Evolutionary conservation across 805 yeast species (phyloP), one percentile per base, ranked within the genome.

Genomic region (Candida vartiovaarae): DNA sequence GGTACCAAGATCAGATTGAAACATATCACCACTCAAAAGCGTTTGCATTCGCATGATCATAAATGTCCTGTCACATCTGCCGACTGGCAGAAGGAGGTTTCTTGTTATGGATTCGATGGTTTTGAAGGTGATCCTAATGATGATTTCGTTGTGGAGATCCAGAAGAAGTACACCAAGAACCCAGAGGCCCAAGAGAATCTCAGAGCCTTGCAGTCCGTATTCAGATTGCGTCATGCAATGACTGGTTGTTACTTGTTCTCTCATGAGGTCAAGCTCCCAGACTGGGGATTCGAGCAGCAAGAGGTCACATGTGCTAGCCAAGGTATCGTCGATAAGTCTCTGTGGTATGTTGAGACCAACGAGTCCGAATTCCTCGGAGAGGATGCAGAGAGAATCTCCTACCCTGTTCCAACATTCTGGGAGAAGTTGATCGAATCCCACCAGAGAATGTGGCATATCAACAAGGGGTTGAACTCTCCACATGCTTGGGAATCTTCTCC

Each of bases 21-120:
- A 51, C 95, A 85, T 61, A 58, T 65, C 9, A 54, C 60, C 40
- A 74, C 89, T 25, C 69, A 71, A 40, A 66, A 84, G 59, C 76
- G 93, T 70, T 71, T 85, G 58, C 95, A 85, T 64, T 80, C 93
- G 7, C 95, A 85, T 59, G 93, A 85, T 60, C 82, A 82, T 55
- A 81, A 84, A 62, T 80, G 90, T 26, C 86, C 91, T 15, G 87
- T 84, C 20, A 70, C 82, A 45, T 83, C 78, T 58, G 64, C 57
- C 36, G 95, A 85, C 56, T 85, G 93, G 93, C 90, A 83, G 66
- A 83, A 82, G 63, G 95, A 85, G 67, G 87, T 74, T 20, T 74
- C 88, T 4, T 72, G 81, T 64, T 85, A 85, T 60, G 95, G 95
- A 24, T 80, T 60, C 55, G 82, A 80, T 36, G 88, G 85, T 4